These are phyloP conservation scores for Ophiocordyceps camponoti-saundersi DNA, from an alignment of 2,329 filamentous ascomycete species.

Conservation along the genomic window DNA sequence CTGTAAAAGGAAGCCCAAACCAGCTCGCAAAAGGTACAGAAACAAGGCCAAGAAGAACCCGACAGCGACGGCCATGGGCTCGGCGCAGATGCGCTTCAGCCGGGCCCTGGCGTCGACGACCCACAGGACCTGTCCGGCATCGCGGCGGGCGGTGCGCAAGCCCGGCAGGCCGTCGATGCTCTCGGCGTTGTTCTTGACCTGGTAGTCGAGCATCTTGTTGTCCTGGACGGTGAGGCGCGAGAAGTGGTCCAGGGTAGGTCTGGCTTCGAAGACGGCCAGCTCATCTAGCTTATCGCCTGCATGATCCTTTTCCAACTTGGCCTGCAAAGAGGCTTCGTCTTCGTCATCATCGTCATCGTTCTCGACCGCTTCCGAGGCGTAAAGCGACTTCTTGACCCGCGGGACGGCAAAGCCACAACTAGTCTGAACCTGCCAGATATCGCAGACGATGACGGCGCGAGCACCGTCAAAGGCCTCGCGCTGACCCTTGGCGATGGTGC, in stretches of 20 bases:
- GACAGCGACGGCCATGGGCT: constrained; percentile 14
- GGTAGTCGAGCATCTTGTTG: constrained; percentile 36
- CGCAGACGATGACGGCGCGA: constrained; percentile 41
- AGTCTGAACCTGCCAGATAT: constrained; percentile 50
- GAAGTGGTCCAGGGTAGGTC: constrained; percentile 38
- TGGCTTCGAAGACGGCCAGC: constrained; percentile 29
- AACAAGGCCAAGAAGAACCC: constrained; percentile 15
- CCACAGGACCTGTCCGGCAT: constrained; percentile 28
- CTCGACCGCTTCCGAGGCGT: constrained; percentile 9
- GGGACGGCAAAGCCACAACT: constrained; percentile 51
- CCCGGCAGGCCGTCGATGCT: constrained; percentile 45
- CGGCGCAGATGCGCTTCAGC: constrained; percentile 9
- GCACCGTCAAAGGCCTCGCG: constrained; percentile 26
- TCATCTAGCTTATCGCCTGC: constrained; percentile 12
- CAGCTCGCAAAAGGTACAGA: constrained; percentile 9
- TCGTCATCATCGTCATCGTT: neutral
- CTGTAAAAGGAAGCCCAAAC: neutral
- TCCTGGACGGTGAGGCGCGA: constrained; percentile 27
- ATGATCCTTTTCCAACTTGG: neutral
- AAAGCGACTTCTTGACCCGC: constrained; percentile 23
- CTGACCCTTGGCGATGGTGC: constrained; percentile 17
- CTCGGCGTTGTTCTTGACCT: constrained; percentile 32
- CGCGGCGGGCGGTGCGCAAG: constrained; percentile 32
- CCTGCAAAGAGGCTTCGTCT: constrained; percentile 1
- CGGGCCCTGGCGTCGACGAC: constrained; percentile 19